Percentiles rank a stretch among this genome's conserved stretches.
These are phyloP conservation scores for Mycena polygramma DNA, from an alignment of 768 basidiomycete species.

Conservation along the genomic window DNA sequence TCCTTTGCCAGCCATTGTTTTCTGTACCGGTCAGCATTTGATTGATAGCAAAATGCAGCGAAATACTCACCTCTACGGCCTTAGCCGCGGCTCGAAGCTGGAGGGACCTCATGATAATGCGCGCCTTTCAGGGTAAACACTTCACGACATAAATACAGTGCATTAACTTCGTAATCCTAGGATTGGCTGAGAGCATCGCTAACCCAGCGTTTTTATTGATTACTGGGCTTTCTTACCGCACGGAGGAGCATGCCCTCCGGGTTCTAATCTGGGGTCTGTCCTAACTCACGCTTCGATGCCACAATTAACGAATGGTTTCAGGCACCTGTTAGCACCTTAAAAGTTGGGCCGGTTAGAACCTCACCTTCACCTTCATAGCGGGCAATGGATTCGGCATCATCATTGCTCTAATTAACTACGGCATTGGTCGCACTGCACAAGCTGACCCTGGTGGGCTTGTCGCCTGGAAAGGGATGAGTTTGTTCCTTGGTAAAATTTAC, in stretches of 20 bases:
- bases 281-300: background rate
- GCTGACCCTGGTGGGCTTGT: constrained; percentile 16
- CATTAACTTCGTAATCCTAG: background rate
- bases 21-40: constrained; percentile 8
- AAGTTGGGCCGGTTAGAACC: background rate
- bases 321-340: background rate
- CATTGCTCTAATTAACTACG: constrained; percentile 13
- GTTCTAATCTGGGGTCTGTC: constrained; percentile 8
- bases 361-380: background rate
- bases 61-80: background rate
- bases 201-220: constrained; percentile 6
- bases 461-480: constrained; percentile 15
- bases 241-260: constrained; percentile 12
- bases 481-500: too few relatives aligned
- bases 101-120: constrained; percentile 15
- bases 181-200: background rate
- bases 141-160: background rate
- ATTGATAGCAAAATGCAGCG: background rate
- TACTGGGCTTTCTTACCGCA: constrained; percentile 15
- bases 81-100: constrained; percentile 6
- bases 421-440: constrained; percentile 6
- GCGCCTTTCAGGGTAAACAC: constrained; percentile 8
- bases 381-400: background rate
- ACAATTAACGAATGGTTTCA: background rate
- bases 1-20: constrained; percentile 5